Base-by-base conservation (phyloP, 179 eudicot genomes). In the Nepenthes alata region DNA sequence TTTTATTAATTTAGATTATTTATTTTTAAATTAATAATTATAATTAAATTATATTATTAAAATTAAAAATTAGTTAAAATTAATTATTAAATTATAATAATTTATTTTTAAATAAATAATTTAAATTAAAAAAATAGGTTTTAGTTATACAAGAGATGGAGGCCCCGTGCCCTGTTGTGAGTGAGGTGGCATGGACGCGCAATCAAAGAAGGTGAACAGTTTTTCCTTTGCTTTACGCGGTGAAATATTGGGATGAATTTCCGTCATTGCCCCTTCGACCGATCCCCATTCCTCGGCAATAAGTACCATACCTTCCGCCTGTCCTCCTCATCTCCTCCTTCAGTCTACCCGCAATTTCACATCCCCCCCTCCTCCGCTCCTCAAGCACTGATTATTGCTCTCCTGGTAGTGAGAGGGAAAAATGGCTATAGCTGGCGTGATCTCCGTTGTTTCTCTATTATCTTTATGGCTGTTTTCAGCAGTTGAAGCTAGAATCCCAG, bases 401-500 rank as follows among this genome's bases (percentile, higher is more conserved):
- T 13, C 50, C 7, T 51, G 0, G 11, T 25, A 52, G 54, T 39
- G 63, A 44, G 41, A 55, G 6, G 70, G 15, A 11, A 50, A 11
- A 72, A 79, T 77, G 86, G 82, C 53, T n/a, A 47, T 69, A 39
- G 48, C 62, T 25, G 37, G 59, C 1, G 15, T 61, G 2, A 13
- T 64, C n/a, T 59, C 66, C 68, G 51, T 77, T 65, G 67, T 70
- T 25, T 56, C 58, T 14, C 0, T 80, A 12, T 3, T 74, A 55
- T 63, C 78, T 15, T 53, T 41, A 7, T 41, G 70, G n/a, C 41
- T 63, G 13, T 52, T 64, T 15, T 45, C 74, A 50, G 11, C 64
- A 1, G 81, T 71, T 34, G 66, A 81, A 10, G 89, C 78, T 7
- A 81, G 79, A 68, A 83, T 81, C 64, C 93, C 90, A 1, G 96